Evolutionary conservation across 768 basidiomycete genomes (phyloP).

Genomic region (Mycena epipterygia): DNA sequence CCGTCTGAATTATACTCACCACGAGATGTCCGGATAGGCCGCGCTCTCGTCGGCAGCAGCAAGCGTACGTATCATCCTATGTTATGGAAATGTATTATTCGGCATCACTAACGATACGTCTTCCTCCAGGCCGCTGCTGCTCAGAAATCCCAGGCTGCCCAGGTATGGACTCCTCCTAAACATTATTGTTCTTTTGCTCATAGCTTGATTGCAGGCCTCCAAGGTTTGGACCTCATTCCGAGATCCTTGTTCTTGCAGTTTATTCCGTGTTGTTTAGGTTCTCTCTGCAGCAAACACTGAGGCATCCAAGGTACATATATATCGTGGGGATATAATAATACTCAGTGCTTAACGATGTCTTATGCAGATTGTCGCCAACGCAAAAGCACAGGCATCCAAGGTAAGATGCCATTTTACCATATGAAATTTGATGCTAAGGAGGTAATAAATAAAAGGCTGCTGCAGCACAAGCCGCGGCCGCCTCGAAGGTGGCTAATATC

Average conservation of each 20-base stretch:
- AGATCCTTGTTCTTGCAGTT: neutral
- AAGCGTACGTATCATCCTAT: neutral
- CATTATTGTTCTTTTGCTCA: neutral
- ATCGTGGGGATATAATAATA: neutral
- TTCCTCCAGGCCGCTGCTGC: constrained; percentile 10
- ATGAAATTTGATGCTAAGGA: neutral
- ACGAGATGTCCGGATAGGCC: neutral
- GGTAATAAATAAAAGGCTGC: neutral
- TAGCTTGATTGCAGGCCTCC: neutral
- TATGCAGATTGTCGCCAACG: constrained; percentile 16
- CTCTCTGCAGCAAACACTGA: constrained; percentile 23
- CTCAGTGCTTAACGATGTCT: neutral
- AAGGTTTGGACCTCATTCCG: neutral
- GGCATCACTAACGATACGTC: neutral
- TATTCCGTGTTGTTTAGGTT: neutral
- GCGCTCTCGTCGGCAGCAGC: constrained; percentile 25
- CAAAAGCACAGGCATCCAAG: constrained; percentile 20
- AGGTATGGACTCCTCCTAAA: neutral
- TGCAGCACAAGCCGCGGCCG: neutral
- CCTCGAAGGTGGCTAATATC: neutral
- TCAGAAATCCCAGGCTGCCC: constrained; percentile 19
- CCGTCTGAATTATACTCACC: neutral
- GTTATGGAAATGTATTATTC: neutral
- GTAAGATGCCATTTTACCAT: neutral
- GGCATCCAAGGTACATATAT: constrained; percentile 12